Evolutionary conservation across 768 basidiomycete species (phyloP), one percentile per base, ranked within the genome.

Genomic region (Lentinula lateritia): DNA sequence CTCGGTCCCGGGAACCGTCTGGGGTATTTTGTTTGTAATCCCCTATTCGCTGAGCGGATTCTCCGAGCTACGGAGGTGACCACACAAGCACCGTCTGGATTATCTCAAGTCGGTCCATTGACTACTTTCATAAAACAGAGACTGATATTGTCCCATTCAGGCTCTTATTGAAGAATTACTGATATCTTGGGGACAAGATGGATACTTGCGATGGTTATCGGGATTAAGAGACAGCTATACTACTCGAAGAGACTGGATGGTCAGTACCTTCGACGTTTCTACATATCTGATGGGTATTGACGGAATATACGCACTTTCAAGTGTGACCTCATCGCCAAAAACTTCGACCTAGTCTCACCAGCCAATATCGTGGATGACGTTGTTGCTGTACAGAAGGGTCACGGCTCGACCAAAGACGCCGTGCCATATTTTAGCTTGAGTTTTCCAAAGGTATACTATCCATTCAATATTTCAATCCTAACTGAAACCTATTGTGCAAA

Each of bases 21-120:
- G 15, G 75, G 75, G 3, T 76, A 79, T 86, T 53, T 81, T 80
- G 5, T 85, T 84, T 6, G 86, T 63, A 81, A 75, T 62, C 81
- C 86, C 1, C 48, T 80, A 3, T 84, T 88, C 66, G 79, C 82
- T 9, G 87, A 87, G 65, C 74, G 84, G 8, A 69, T 88, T 8
- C 76, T 83, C 53, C 76, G 86, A 15, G 78, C 79, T 3, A 80
- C 78, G 35, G 86, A 88, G 70, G 76, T 75, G 0, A 74, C 77
- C 2, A 79, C 83, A 0, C 84, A 85, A 66, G 74, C 78, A 0
- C 83, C 86, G 1, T 80, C 76, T 59, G 86, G 85, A 1, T 80
- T 86, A 62, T 76, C 74, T 23, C 45, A 74, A 69, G 77, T 81
- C 1, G 65, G 87, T 45, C 70, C 3, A 16, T 35, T 3, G 41